phyloP scores from a whole-genome alignment of 371 early-diverging fungal genomes.

The Mortierella sp. region DNA sequence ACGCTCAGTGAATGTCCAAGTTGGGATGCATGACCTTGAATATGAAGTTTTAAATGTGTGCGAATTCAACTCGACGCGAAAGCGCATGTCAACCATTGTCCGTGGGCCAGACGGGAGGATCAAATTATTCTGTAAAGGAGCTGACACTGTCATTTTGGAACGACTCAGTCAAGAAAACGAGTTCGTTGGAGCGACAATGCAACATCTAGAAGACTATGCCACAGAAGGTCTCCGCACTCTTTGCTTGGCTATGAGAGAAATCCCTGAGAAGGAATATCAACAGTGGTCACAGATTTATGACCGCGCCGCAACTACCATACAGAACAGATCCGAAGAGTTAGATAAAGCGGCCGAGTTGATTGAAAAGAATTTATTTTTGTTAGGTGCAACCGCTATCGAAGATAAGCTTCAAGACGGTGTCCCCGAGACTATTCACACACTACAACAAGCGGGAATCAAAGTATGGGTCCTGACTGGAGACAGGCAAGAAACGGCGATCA shows the following conservation, averaged over 20 bases:
- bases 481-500: constrained; percentile 94
- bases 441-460: constrained; percentile 94
- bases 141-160: constrained; percentile 98
- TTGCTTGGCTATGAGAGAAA: constrained; percentile 93
- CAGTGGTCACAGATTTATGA: constrained; percentile 89
- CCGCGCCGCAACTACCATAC: constrained; percentile 90
- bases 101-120: constrained; percentile 92
- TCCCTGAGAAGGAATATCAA: constrained; percentile 91
- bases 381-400: constrained; percentile 99
- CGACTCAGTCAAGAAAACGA: constrained; percentile 80
- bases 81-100: constrained; percentile 96
- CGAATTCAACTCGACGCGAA: constrained; percentile 98
- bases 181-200: constrained; percentile 82
- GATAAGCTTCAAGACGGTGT: constrained; percentile 99
- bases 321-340: constrained; percentile 88
- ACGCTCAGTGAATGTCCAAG: constrained; percentile 84
- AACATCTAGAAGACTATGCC: constrained; percentile 91
- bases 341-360: constrained; percentile 95
- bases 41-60: constrained; percentile 94
- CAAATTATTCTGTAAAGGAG: constrained; percentile 97
- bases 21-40: constrained; percentile 75
- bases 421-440: constrained; percentile 94
- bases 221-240: constrained; percentile 94
- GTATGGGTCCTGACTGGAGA: constrained; percentile 98
- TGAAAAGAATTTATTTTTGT: constrained; percentile 89